Base-by-base conservation (phyloP, 2,329 filamentous ascomycete species). In the Claviceps cyperi region DNA sequence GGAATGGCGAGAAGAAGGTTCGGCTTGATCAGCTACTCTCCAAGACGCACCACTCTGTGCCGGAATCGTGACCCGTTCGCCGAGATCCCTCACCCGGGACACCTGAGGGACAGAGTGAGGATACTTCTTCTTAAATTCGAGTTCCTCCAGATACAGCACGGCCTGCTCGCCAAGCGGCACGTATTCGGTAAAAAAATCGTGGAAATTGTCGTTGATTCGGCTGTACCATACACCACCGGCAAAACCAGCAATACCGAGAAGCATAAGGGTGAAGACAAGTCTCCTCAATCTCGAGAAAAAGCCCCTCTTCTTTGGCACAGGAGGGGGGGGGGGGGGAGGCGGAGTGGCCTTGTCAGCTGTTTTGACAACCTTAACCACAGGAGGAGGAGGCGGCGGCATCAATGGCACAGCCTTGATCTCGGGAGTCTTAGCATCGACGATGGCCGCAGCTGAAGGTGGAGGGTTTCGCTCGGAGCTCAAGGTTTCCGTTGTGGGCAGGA, bases 171-270 rank as follows among this genome's bases (percentile, higher is more conserved):
- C 92, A 58, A 86, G 95, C 21, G 92, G 92, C 17, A 98, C 71
- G 66, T 91, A 98, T 70, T 96, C 90, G 60, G 90, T 97, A 71
- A 98, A 98, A 74, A 96, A 92, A 68, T 98, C 92, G 70, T 98
- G 91, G 77, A 97, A 98, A 70, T 88, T 95, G 73, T 98, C 92
- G 63, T 84, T 94, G 67, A 92, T 77, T 56, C 94, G 81, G 50
- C 92, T 91, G 68, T 94, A 92, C 75, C 86, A 95, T 50, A 96
- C 83, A 57, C 91, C 89, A 56, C 89, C 89, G 50, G 78, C 86
- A 60, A 95, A 98, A 39, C 84, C 82, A 43, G 94, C 68, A 5
- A 80, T 80, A 24, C 85, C 81, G 28, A 96, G 77, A 43, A 95
- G 68, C 54, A 90, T 70, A 46, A 96, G 68, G 50, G 85, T 86